These are phyloP conservation scores for Eucalyptus camaldulensis DNA, from an alignment of 345 rosid genomes.

Conservation along the genomic window DNA sequence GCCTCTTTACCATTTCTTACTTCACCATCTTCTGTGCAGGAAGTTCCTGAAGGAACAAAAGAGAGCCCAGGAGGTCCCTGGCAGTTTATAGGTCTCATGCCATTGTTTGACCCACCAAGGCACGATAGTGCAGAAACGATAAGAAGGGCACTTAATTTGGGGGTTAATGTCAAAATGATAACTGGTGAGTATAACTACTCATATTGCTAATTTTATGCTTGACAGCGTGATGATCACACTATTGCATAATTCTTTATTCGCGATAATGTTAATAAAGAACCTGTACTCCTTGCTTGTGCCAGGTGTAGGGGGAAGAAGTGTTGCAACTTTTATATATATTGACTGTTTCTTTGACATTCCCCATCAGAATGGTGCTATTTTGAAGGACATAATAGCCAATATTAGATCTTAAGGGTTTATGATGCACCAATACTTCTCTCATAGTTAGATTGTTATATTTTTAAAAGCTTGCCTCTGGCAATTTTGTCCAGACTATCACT, in stretches of 20 bases:
- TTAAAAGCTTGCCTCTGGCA: not conserved
- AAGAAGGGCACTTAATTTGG: conserved; percentile 48
- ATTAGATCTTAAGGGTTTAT: not conserved
- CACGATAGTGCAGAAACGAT: conserved; percentile 58
- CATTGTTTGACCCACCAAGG: conserved; percentile 62
- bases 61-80: conserved; percentile 53
- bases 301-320: not conserved
- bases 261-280: not conserved
- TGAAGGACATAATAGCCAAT: not conserved
- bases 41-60: conserved; percentile 53
- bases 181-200: conserved; percentile 15
- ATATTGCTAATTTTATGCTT: not conserved
- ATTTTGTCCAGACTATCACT: not conserved
- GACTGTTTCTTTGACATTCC: not conserved
- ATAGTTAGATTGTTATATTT: not conserved
- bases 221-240: not conserved
- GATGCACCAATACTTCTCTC: not conserved
- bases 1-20: not conserved
- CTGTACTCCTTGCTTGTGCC: not conserved
- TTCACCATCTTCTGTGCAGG: conserved; percentile 11
- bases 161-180: conserved; percentile 63
- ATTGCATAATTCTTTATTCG: not conserved
- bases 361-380: not conserved
- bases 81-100: conserved; percentile 53
- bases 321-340: not conserved